A percentile compares a stretch with the other conserved stretches of the same genome.
Evolutionary conservation across 1,284 basidiomycete genomes (phyloP).

Genomic region (Austroboletus niveus): DNA sequence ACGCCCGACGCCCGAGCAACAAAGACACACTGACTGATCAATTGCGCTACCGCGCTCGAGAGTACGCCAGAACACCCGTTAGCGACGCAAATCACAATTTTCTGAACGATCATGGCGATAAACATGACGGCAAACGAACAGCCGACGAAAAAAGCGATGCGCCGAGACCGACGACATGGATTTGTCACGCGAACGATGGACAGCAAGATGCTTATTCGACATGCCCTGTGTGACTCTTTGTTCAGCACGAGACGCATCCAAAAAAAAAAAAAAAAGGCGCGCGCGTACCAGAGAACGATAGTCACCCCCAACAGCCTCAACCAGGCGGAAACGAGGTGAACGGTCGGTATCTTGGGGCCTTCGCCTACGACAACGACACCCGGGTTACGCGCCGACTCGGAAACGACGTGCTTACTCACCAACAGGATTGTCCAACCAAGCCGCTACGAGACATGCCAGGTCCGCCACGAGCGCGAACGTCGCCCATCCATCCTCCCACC

Average conservation of each 20-base stretch:
- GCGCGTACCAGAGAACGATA: constrained; percentile 22
- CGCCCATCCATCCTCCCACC: constrained; percentile 31
- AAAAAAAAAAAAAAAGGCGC: too few relatives aligned
- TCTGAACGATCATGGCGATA: constrained; percentile 18
- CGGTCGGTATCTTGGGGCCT: neutral
- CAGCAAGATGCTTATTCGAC: constrained; percentile 24
- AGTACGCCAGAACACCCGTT: constrained; percentile 2
- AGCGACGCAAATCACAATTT: constrained; percentile 7
- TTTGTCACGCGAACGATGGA: constrained; percentile 22
- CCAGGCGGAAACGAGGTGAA: constrained; percentile 12
- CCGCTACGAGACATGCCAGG: constrained; percentile 10
- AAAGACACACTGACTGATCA: constrained; percentile 19
- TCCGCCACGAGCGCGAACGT: constrained; percentile 24
- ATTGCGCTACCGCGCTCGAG: constrained; percentile 13
- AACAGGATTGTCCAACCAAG: neutral
- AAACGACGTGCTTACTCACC: neutral
- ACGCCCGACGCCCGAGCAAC: too few relatives aligned
- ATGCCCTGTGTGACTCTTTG: constrained; percentile 12
- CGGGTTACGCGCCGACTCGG: too few relatives aligned
- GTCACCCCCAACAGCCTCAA: constrained; percentile 14
- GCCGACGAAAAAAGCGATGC: constrained; percentile 7
- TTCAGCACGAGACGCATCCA: neutral
- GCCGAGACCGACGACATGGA: constrained; percentile 8
- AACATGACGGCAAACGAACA: constrained; percentile 26
- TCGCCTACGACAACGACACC: too few relatives aligned